A percentile compares a stretch with the other conserved stretches of the same genome.
Conservation (phyloP, 2,329 filamentous ascomycete genomes). For the Monilinia laxa region DNA sequence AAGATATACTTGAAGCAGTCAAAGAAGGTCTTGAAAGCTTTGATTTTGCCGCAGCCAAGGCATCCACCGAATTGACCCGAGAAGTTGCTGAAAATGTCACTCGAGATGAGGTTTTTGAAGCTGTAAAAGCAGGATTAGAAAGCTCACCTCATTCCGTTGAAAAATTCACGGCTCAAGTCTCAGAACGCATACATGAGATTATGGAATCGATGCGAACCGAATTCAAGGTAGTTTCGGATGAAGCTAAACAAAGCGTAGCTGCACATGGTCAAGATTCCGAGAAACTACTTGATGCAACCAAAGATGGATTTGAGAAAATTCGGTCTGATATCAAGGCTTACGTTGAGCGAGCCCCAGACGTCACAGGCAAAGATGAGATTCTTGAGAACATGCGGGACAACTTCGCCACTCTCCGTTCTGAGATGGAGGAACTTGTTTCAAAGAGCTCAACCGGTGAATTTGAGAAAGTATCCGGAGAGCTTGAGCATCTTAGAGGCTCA, state of each 20-base stretch:
- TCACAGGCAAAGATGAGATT: slow-evolving; percentile 73
- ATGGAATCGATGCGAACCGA: slow-evolving; percentile 59
- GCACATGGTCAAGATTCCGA: slow-evolving; percentile 80
- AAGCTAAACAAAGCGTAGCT: slow-evolving; percentile 74
- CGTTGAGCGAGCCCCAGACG: slow-evolving; percentile 68
- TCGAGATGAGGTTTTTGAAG: slow-evolving; percentile 55
- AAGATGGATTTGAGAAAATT: slow-evolving; percentile 80
- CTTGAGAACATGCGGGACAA: slow-evolving; percentile 65
- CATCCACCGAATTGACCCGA: slow-evolving; percentile 49
- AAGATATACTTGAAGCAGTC: slow-evolving; percentile 63
- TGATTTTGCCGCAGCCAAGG: slow-evolving; percentile 48
- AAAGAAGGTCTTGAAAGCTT: slow-evolving; percentile 68
- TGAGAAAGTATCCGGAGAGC: slow-evolving; percentile 55
- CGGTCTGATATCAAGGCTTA: slow-evolving; percentile 79
- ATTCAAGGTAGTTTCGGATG: slow-evolving; percentile 59
- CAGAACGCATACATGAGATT: slow-evolving; percentile 63
- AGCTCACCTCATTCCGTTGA: slow-evolving; percentile 46
- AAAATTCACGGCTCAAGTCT: slow-evolving; percentile 50
- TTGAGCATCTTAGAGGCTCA: slow-evolving; percentile 59
- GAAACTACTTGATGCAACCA: slow-evolving; percentile 83
- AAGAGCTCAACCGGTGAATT: slow-evolving; percentile 53
- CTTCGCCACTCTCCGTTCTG: slow-evolving; percentile 65
- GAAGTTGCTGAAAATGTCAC: slow-evolving; percentile 52
- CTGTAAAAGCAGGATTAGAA: slow-evolving; percentile 58
- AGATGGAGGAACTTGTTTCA: slow-evolving; percentile 61